These are phyloP conservation scores for Bolboschoenus planiculmis DNA, from an alignment of 176 grass and related monocot genomes.

Conservation along the genomic window DNA sequence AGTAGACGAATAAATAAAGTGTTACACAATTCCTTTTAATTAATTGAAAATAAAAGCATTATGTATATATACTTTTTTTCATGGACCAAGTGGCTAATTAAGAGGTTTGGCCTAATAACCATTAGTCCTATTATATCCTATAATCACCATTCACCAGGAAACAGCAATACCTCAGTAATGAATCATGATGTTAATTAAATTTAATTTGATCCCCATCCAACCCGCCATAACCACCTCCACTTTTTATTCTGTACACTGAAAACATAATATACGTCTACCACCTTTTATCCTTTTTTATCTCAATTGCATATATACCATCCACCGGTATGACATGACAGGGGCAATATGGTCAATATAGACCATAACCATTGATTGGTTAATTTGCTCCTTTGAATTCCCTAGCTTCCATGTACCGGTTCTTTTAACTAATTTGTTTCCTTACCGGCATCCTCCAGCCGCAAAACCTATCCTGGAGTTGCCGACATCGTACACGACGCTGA, in stretches of 20 bases:
- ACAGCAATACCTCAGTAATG: not conserved
- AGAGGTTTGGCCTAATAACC: constrained; percentile 9
- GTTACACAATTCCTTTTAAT: not conserved
- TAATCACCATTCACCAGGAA: not conserved
- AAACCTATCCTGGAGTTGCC: constrained; percentile 54
- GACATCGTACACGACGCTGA: constrained; percentile 63
- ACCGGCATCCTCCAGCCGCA: constrained; percentile 59
- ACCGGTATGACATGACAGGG: not conserved
- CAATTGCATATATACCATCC: not conserved
- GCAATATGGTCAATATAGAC: not conserved
- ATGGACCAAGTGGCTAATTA: not conserved
- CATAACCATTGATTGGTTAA: not conserved
- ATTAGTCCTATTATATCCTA: constrained; percentile 8
- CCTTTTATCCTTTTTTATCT: constrained; percentile 1
- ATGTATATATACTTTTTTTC: not conserved
- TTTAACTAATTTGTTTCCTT: constrained; percentile 20
- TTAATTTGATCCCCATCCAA: not conserved
- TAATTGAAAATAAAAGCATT: not conserved
- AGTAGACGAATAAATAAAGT: not conserved
- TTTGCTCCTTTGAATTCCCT: not conserved
- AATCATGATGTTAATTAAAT: not conserved
- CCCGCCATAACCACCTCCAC: not conserved
- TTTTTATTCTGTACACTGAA: constrained; percentile 21
- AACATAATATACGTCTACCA: constrained; percentile 13
- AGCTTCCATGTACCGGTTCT: not conserved